Conservation (phyloP, 2,329 filamentous ascomycete genomes). For the Septoria linicola region DNA sequence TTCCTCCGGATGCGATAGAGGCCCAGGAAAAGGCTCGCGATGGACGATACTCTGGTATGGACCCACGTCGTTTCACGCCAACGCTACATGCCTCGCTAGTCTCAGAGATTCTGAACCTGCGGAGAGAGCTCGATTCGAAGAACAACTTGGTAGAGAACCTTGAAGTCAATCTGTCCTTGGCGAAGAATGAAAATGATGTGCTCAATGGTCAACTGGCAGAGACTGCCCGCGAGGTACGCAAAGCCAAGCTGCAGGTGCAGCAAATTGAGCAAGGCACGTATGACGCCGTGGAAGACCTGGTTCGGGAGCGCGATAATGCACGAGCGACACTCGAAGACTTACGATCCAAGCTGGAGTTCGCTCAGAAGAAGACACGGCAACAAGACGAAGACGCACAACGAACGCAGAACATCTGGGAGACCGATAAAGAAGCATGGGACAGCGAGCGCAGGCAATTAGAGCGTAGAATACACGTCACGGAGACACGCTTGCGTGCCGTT, state of each 20-base stretch:
- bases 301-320: slow-evolving; percentile 81
- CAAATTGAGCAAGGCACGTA: slow-evolving; percentile 84
- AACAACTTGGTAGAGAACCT: slow-evolving; percentile 80
- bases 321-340: slow-evolving; percentile 70
- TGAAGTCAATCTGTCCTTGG: slow-evolving; percentile 69
- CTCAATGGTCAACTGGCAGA: slow-evolving; percentile 62
- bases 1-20: slow-evolving; percentile 48
- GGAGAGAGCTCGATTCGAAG: slow-evolving; percentile 89
- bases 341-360: slow-evolving; percentile 71
- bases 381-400: slow-evolving; percentile 82
- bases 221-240: slow-evolving; percentile 72
- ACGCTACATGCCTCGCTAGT: slow-evolving; percentile 92
- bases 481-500: slow-evolving; percentile 77
- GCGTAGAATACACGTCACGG: slow-evolving; percentile 83
- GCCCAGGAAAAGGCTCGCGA: slow-evolving; percentile 48
- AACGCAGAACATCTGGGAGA: slow-evolving; percentile 76
- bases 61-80: slow-evolving; percentile 90
- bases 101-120: slow-evolving; percentile 83
- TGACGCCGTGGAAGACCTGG: slow-evolving; percentile 78
- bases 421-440: slow-evolving; percentile 82
- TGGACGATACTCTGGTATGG: slow-evolving; percentile 63
- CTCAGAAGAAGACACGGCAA: slow-evolving; percentile 72
- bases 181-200: slow-evolving; percentile 71
- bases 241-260: slow-evolving; percentile 79
- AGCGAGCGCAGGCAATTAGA: slow-evolving; percentile 79